Evolutionary conservation across 768 basidiomycete species (phyloP).

Genomic region (Kwoniella dejecticola): DNA sequence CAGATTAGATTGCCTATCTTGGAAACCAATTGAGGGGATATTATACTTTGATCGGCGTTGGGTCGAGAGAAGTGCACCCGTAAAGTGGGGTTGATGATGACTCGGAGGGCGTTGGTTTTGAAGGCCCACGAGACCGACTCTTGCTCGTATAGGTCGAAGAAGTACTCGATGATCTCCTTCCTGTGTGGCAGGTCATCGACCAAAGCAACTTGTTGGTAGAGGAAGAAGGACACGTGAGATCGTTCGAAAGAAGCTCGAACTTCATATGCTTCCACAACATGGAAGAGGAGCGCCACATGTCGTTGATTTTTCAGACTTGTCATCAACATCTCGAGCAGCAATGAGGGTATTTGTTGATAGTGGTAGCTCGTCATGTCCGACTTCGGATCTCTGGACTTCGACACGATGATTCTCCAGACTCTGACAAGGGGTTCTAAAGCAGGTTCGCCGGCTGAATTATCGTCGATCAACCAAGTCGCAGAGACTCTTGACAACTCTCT

Average conservation of each 20-base stretch:
- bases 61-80: slow-evolving; percentile 70
- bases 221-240: slow-evolving; percentile 74
- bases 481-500: slow-evolving; percentile 71
- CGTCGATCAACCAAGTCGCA: slow-evolving; percentile 70
- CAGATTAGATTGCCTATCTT: slow-evolving; percentile 65
- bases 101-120: slow-evolving; percentile 68
- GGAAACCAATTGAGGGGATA: slow-evolving; percentile 71
- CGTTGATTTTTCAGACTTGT: slow-evolving; percentile 63
- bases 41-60: slow-evolving; percentile 62
- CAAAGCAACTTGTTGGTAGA: slow-evolving; percentile 80
- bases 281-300: slow-evolving; percentile 85
- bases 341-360: slow-evolving; percentile 57
- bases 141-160: slow-evolving; percentile 76
- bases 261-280: slow-evolving; percentile 77
- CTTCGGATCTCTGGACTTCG: slow-evolving; percentile 37
- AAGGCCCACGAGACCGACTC: slow-evolving; percentile 69
- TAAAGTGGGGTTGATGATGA: slow-evolving; percentile 83
- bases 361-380: slow-evolving; percentile 43
- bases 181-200: slow-evolving; percentile 67
- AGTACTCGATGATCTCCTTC: slow-evolving; percentile 79
- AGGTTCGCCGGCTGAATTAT: slow-evolving; percentile 50
- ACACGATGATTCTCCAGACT: slow-evolving; percentile 65
- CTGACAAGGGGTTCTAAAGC: slow-evolving; percentile 72
- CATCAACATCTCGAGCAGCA: slow-evolving; percentile 77
- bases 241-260: slow-evolving; percentile 79